Percentiles rank a stretch among this genome's conserved stretches.
Evolutionary conservation across 2,329 filamentous ascomycete species (phyloP).

Genomic region (Pleoardoris graminearum): DNA sequence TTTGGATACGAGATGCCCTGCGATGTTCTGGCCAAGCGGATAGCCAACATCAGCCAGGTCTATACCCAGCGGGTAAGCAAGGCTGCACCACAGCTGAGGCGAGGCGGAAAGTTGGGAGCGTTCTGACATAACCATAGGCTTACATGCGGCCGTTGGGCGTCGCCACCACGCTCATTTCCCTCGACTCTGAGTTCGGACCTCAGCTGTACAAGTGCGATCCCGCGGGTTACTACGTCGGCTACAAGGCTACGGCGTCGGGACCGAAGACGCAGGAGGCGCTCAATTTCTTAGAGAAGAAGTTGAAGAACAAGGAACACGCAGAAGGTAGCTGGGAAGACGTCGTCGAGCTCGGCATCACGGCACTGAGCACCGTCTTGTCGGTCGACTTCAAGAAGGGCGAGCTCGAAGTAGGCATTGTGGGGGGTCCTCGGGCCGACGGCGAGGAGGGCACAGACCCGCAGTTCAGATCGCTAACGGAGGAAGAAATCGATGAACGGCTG

Average conservation of each 20-base stretch:
- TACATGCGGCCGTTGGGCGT: slow-evolving; percentile 98
- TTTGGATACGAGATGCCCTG: slow-evolving; percentile 99
- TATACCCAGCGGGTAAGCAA: slow-evolving; percentile 88
- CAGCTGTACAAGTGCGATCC: slow-evolving; percentile 99
- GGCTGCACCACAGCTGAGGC: slow-evolving; percentile 15
- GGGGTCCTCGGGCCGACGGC: slow-evolving; percentile 80
- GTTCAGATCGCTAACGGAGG: slow-evolving; percentile 90
- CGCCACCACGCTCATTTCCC: slow-evolving; percentile 89
- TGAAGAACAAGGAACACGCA: slow-evolving; percentile 97
- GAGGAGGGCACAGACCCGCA: slow-evolving; percentile 76
- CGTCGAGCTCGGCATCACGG: slow-evolving; percentile 93
- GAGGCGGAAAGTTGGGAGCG: slow-evolving; percentile 1
- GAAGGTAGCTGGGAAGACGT: slow-evolving; percentile 96
- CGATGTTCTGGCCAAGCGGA: slow-evolving; percentile 91
- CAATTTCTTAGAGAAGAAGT: slow-evolving; percentile 98
- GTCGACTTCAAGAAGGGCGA: slow-evolving; percentile 99
- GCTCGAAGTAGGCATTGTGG: slow-evolving; percentile 96
- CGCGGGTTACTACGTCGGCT: slow-evolving; percentile 96
- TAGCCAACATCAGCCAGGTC: slow-evolving; percentile 99
- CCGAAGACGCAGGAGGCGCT: slow-evolving; percentile 98
- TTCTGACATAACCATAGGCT: slow-evolving; percentile 60
- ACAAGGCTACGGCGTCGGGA: slow-evolving; percentile 96
- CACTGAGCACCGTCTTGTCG: slow-evolving; percentile 92
- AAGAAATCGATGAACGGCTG: slow-evolving; percentile 97
- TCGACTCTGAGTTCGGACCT: slow-evolving; percentile 89